Conservation (phyloP, 2,329 filamentous ascomycete species). For the Penicillium sclerotigenum region DNA sequence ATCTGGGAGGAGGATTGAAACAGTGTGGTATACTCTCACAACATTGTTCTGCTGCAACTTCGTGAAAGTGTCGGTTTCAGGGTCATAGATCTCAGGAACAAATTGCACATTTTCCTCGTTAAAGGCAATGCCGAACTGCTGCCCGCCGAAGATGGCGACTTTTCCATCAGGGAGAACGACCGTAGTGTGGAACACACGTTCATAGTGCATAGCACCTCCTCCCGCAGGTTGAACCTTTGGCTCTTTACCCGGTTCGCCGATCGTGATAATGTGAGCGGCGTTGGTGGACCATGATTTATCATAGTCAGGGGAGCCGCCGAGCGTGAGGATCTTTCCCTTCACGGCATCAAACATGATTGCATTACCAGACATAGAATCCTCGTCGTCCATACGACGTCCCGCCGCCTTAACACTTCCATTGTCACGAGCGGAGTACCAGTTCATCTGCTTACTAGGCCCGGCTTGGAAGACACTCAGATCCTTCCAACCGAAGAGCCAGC, state of each 20-base stretch:
- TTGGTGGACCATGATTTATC: slow-evolving; percentile 41
- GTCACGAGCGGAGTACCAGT: slow-evolving; percentile 54
- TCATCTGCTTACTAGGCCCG: slow-evolving; percentile 53
- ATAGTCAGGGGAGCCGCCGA: slow-evolving; percentile 52
- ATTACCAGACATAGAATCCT: slow-evolving; percentile 56
- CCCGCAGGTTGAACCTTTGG: slow-evolving; percentile 34
- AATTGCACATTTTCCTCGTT: slow-evolving; percentile 43
- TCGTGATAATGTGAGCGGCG: slow-evolving; percentile 51
- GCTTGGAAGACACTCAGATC: slow-evolving; percentile 53
- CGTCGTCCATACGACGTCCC: slow-evolving; percentile 44
- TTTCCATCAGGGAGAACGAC: slow-evolving; percentile 51
- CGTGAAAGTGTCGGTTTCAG: slow-evolving; percentile 41
- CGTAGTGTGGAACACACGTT: slow-evolving; percentile 47
- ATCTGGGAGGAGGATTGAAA: slow-evolving; percentile 51
- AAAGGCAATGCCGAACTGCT: slow-evolving; percentile 45
- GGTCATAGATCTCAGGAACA: slow-evolving; percentile 49
- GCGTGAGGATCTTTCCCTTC: slow-evolving; percentile 53
- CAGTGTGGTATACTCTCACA: slow-evolving; percentile 46
- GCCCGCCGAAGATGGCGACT: slow-evolving; percentile 50
- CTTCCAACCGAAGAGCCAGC: slow-evolving; percentile 54
- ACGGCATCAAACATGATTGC: slow-evolving; percentile 58
- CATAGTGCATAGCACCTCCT: slow-evolving; percentile 48
- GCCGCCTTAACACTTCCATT: slow-evolving; percentile 43
- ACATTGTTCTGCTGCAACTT: slow-evolving; percentile 24
- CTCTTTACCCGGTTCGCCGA: slow-evolving; percentile 31